These are phyloP conservation scores for Begonia loranthoides DNA, from an alignment of 306 rosid species.

Conservation along the genomic window DNA sequence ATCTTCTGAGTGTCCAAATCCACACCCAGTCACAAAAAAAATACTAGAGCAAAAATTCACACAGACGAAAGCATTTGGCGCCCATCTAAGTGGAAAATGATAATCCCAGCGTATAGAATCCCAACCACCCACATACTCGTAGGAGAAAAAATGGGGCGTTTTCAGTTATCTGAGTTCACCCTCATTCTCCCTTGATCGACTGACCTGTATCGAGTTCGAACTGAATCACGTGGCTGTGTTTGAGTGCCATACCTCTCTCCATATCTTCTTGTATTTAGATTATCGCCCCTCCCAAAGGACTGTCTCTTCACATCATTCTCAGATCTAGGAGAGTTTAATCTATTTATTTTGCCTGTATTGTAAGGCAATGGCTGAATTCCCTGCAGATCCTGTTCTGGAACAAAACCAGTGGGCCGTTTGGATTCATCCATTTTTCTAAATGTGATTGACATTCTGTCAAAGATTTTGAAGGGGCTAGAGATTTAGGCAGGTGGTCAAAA, in stretches of 20 bases:
- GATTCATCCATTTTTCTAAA: slow-evolving; percentile 74
- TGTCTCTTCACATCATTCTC: slow-evolving; percentile 21
- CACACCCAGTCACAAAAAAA: no score
- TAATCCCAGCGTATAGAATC: no score
- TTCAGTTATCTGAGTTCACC: slow-evolving; percentile 21
- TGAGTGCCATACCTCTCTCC: slow-evolving; percentile 25
- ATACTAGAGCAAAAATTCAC: no score
- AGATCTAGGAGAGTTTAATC: slow-evolving; percentile 21
- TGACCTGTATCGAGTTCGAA: slow-evolving; percentile 26
- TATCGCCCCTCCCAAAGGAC: slow-evolving; percentile 33
- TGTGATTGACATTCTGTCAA: slow-evolving; percentile 76
- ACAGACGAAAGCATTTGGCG: no score
- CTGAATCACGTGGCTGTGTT: slow-evolving; percentile 26
- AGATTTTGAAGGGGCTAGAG: not conserved
- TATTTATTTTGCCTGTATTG: slow-evolving; percentile 26
- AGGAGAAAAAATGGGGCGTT: not conserved
- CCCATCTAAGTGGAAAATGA: no score
- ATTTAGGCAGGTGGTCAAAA: no score
- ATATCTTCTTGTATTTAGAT: slow-evolving; percentile 30
- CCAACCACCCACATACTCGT: no score
- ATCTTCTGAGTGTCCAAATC: no score
- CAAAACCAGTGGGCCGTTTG: slow-evolving; percentile 8
- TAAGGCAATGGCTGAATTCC: slow-evolving; percentile 64
- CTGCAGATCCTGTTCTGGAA: slow-evolving; percentile 66
- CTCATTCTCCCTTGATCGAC: slow-evolving; percentile 32